A percentile compares a stretch with the other conserved stretches of the same genome.
phyloP scores from a whole-genome alignment of 176 grass and related monocot species.

The Aegilops umbellulata region DNA sequence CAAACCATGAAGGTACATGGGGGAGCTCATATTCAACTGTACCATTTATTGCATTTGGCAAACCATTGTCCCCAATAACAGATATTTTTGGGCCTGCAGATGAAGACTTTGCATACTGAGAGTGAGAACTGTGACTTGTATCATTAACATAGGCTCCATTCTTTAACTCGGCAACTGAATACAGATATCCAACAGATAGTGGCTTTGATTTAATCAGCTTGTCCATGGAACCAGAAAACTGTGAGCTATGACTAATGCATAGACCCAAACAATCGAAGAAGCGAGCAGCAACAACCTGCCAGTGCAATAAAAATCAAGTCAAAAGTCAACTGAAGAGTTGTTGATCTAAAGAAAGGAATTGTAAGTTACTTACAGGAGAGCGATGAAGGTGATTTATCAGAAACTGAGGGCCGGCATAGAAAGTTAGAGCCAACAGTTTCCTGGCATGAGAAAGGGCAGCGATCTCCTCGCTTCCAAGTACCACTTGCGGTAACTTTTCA shows the following conservation, averaged over 20 bases:
- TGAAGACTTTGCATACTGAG: constrained; percentile 25
- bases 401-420: constrained; percentile 84
- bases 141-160: constrained; percentile 46
- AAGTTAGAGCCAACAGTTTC: constrained; percentile 77
- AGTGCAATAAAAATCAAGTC: constrained; percentile 30
- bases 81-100: constrained; percentile 50
- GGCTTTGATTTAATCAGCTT: constrained; percentile 77
- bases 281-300: constrained; percentile 60
- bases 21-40: constrained; percentile 57
- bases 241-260: constrained; percentile 76
- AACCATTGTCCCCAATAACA: constrained; percentile 55
- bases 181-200: constrained; percentile 82
- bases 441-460: constrained; percentile 75
- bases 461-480: constrained; percentile 83
- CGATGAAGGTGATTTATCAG: constrained; percentile 69
- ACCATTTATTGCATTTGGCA: constrained; percentile 27
- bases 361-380: constrained; percentile 61
- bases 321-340: constrained; percentile 23
- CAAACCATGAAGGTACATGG: constrained; percentile 92
- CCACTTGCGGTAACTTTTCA: constrained; percentile 65
- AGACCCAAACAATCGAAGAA: constrained; percentile 78
- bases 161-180: constrained; percentile 92
- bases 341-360: constrained; percentile 22
- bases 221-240: constrained; percentile 84
- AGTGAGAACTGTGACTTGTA: constrained; percentile 37